These are phyloP conservation scores for Marchantia polymorpha DNA, from an alignment of 225 moss, liverwort and hornwort species.

Conservation along the genomic window DNA sequence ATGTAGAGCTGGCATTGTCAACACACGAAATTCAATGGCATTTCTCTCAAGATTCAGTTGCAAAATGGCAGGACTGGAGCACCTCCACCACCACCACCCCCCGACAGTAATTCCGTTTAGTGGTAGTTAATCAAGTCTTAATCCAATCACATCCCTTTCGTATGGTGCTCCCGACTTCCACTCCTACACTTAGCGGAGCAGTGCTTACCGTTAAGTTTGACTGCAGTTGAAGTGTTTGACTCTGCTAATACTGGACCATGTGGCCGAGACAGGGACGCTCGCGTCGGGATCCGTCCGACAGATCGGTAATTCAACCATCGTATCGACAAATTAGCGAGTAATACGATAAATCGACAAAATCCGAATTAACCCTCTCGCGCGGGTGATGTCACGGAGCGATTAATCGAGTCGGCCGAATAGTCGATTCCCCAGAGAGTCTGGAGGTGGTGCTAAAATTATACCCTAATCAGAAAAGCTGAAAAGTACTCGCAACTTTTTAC, in stretches of 20 bases:
- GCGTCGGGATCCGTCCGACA: background rate
- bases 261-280: too few relatives aligned
- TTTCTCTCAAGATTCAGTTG: background rate
- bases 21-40: slow-evolving; percentile 7
- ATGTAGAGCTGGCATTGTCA: background rate
- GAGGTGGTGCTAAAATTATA: slow-evolving; percentile 11
- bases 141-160: background rate
- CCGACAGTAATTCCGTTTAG: background rate
- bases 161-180: background rate
- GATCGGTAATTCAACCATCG: background rate
- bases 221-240: background rate
- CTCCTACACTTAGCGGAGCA: background rate
- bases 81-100: background rate
- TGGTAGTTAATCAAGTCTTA: background rate
- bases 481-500: background rate
- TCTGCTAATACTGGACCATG: background rate
- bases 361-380: too few relatives aligned
- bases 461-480: background rate
- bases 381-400: background rate
- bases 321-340: background rate
- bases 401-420: background rate
- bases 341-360: background rate
- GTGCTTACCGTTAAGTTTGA: background rate
- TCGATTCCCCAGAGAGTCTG: background rate
- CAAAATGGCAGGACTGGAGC: background rate